Base-by-base conservation (phyloP, 352 stramenopile species). In the Globisporangium orthogonon region DNA sequence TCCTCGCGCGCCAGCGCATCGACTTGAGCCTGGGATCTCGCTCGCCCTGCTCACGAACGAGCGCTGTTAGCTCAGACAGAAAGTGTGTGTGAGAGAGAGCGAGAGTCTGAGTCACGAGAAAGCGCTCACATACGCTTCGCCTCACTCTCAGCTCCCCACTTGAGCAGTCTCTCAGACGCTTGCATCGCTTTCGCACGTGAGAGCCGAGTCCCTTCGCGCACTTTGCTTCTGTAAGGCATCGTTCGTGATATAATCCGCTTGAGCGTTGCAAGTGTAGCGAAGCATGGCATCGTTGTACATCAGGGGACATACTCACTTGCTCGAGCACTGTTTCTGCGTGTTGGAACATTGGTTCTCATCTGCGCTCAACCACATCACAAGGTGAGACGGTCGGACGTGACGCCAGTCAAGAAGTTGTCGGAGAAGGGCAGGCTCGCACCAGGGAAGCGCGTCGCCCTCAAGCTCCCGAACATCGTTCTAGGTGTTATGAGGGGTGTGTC, bases 1-100 rank as follows among this genome's bases (percentile, higher is more conserved):
- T 76, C 63, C 47, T 80, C 60, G 13, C 62, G 62, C 50, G 62
- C 33, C 23, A 43, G 60, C 29, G 50, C 63, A 31, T 64, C 60
- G 39, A 65, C 49, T 47, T 60, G 57, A 40, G 62, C 51, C 50
- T 47, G 60, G 2, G 52, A 52, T 49, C 61, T 65, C 50, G 66
- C 50, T 44, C 59, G 54, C 7, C 56, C 64, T 73, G n/a, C 2
- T 1, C 2, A 17, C 18, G 18, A 31, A 5, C 3, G 9, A 17
- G n/a, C 7, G n/a, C 9, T 11, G 43, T 30, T 30, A 30, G 43
- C 17, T 14, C 43, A 15, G 13, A 18, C n/a, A 7, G 40, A 44
- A 14, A 17, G 40, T 14, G 18, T 7, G 18, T 7, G 14, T 7
- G 41, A 47, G 41, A 7, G 7, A 47, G 5, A n/a, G 41, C 6